Evolutionary conservation across 352 stramenopile species (phyloP), one percentile per base, ranked within the genome.

Genomic region (Pythium graminicola): DNA sequence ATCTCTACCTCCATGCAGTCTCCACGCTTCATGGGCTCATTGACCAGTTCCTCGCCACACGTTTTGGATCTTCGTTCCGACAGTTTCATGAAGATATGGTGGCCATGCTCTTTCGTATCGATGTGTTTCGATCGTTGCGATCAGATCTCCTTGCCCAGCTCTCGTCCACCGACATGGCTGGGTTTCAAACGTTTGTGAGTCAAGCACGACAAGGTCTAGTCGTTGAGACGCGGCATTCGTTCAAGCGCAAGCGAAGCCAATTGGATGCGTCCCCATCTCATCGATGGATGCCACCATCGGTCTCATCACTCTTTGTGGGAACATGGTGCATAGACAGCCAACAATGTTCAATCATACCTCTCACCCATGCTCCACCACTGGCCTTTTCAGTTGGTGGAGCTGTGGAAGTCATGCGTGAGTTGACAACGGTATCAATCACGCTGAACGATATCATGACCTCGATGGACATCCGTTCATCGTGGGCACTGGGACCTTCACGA

Each of bases 331-430:
- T 58, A 31, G 43, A 64, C n/a, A 41, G 47, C 14, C 31, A 28
- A 2, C 55, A 53, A 27, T 63, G 47, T 39, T 26, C 36, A 2
- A 11, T 57, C 29, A 16, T 23, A 14, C 46, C 16, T 4, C 19
- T 64, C 16, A 16, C 5, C 26, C 29, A 23, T 14, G n/a, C 9
- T 17, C 10, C 26, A 2, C 13, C 40, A 28, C 32, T 51, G 9
- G 48, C 43, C 20, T 27, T 51, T 11, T 64, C 56, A 3, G 44
- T 64, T 13, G 22, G 2, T 8, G 42, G 42, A 6, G 56, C 56
- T 1, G 31, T 64, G 10, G 41, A 64, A 36, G 57, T 40, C 40
- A 54, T 64, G 49, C 56, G 56, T 6, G 55, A 63, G 47, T 53
- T 51, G 9, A 33, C 38, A 13, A 43, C 17, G 31, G 40, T 63